Evolutionary conservation across 176 grass and related monocot species (phyloP).

Genomic region (Musa schizocarpa): DNA sequence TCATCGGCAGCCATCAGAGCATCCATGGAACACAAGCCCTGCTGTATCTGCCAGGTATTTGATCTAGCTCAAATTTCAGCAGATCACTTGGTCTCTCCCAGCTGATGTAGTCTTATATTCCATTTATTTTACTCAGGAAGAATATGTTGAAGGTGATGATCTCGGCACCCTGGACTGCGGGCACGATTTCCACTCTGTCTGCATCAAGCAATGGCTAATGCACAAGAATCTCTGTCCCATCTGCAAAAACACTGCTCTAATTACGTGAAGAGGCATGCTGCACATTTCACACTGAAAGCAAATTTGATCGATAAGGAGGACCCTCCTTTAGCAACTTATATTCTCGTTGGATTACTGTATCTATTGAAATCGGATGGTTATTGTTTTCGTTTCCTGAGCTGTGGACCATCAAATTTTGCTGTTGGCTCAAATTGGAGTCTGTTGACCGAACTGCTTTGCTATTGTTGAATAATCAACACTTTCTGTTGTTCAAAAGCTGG

Average conservation of each 20-base stretch:
- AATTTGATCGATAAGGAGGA: background rate
- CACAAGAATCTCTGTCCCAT: slow-evolving; percentile 16
- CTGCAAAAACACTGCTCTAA: slow-evolving; percentile 8
- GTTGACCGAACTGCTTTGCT: background rate
- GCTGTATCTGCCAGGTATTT: slow-evolving; percentile 14
- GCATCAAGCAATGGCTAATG: slow-evolving; percentile 15
- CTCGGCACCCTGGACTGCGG: slow-evolving; percentile 6
- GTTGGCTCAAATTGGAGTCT: background rate
- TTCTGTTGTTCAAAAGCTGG: background rate
- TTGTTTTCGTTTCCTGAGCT: background rate
- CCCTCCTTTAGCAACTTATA: too few relatives aligned
- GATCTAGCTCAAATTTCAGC: background rate
- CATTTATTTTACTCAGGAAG: slow-evolving; percentile 4
- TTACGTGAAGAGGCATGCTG: background rate
- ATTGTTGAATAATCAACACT: background rate
- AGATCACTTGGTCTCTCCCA: too few relatives aligned
- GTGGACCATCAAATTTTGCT: background rate
- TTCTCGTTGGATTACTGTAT: background rate
- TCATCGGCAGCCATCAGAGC: background rate
- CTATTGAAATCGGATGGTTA: background rate
- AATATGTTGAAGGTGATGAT: slow-evolving; percentile 2
- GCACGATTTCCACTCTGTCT: slow-evolving; percentile 7
- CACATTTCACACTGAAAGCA: background rate
- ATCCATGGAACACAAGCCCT: slow-evolving; percentile 1
- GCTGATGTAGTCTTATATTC: background rate